Percentiles rank a stretch among this genome's conserved stretches.
These are phyloP conservation scores for Luzula sylvatica DNA, from an alignment of 176 grass and related monocot species.

Conservation along the genomic window DNA sequence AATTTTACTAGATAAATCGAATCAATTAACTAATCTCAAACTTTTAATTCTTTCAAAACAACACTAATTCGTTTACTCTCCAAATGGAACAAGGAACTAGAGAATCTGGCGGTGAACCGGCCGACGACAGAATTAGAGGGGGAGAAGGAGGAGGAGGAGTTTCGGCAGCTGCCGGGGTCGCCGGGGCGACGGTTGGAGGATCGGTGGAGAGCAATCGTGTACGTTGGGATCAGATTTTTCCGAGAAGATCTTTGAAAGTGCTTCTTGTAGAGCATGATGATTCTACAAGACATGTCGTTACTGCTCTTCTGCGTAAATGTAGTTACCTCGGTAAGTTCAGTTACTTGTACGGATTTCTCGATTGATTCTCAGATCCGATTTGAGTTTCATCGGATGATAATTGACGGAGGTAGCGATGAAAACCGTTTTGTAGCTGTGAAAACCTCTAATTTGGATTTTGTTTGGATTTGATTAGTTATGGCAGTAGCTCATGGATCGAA, in stretches of 20 bases:
- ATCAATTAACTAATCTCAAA: constrained; percentile 10
- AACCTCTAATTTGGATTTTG: neutral
- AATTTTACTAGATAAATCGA: neutral
- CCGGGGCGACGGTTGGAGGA: neutral
- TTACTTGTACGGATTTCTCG: neutral
- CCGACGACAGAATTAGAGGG: neutral
- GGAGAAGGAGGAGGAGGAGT: neutral
- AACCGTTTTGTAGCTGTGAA: neutral
- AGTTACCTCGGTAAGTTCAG: constrained; percentile 63
- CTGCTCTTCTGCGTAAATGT: constrained; percentile 93
- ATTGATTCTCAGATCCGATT: constrained; percentile 6
- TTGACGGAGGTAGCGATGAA: too few species aligned
- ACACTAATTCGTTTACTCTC: neutral
- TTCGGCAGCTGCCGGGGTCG: neutral
- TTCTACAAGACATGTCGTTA: constrained; percentile 86
- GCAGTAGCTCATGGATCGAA: constrained; percentile 74
- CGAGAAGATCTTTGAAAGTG: constrained; percentile 58
- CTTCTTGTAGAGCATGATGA: constrained; percentile 95
- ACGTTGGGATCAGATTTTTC: constrained; percentile 78
- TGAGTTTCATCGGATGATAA: neutral
- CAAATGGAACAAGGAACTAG: constrained; percentile 39
- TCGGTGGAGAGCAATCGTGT: constrained; percentile 14
- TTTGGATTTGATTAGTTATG: constrained; percentile 34
- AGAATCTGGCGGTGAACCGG: constrained; percentile 9
- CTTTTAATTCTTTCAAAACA: neutral